Conservation (phyloP, 1,284 basidiomycete genomes). For the Ustilago loliicola region DNA sequence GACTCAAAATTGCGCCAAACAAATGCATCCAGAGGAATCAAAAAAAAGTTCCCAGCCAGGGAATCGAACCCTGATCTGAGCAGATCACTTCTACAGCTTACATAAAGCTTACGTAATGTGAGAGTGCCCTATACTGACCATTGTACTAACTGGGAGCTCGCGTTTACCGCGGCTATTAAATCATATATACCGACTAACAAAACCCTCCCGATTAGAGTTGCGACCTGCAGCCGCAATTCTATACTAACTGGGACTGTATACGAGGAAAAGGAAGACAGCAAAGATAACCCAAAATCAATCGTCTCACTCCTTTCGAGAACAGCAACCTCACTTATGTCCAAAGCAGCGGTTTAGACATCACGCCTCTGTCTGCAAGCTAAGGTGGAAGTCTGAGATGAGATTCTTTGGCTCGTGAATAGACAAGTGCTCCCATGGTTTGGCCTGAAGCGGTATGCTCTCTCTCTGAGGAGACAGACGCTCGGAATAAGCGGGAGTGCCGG, state of each 20-base stretch:
- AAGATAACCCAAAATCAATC: too few species aligned
- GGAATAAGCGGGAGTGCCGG: slow-evolving; percentile 13
- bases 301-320: too few species aligned
- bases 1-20: background rate
- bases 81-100: slow-evolving; percentile 4
- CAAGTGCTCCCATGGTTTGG: background rate
- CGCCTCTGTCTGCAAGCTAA: too few species aligned
- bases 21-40: background rate
- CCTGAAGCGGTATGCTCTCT: background rate
- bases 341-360: too few species aligned
- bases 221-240: too few species aligned
- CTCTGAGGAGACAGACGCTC: background rate
- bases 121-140: slow-evolving; percentile 8
- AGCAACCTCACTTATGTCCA: too few species aligned
- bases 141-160: background rate
- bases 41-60: slow-evolving; percentile 47
- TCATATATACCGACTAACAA: too few species aligned
- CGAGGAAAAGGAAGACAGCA: background rate
- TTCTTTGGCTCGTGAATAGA: background rate
- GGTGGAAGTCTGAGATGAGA: too few species aligned
- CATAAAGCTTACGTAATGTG: background rate
- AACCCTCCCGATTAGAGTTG: too few species aligned
- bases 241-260: too few species aligned
- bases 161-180: too few species aligned
- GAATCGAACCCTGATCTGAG: slow-evolving; percentile 59